These are phyloP conservation scores for Henningerozyma blattae DNA, from an alignment of 805 yeast species.

Conservation along the genomic window DNA sequence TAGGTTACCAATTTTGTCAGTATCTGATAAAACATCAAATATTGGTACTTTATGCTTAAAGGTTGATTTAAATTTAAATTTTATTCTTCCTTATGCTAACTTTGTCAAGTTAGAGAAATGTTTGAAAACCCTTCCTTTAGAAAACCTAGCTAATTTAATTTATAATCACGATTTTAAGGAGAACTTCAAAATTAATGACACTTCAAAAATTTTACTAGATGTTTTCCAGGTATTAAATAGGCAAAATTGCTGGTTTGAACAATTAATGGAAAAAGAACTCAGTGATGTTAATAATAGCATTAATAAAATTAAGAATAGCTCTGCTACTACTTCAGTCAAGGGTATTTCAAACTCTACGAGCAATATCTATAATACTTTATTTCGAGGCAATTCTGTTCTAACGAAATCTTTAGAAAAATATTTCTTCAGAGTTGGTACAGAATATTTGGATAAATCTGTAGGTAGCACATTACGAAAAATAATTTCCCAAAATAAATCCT, in stretches of 20 bases:
- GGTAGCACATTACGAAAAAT: conserved; percentile 55
- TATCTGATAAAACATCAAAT: conserved; percentile 26
- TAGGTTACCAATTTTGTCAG: conserved; percentile 31
- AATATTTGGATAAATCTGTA: conserved; percentile 59
- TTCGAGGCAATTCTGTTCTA: conserved; percentile 76
- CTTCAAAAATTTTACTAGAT: conserved; percentile 52
- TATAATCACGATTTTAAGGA: not conserved
- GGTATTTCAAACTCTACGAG: not conserved
- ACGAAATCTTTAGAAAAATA: conserved; percentile 73
- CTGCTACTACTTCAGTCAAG: not conserved
- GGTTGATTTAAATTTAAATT: conserved; percentile 38
- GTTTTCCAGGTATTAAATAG: conserved; percentile 59
- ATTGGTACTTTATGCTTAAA: conserved; percentile 49
- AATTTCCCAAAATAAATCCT: conserved; percentile 36
- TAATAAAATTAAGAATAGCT: conserved; percentile 2
- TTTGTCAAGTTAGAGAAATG: conserved; percentile 54
- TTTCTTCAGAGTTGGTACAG: conserved; percentile 66
- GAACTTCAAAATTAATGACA: conserved; percentile 32
- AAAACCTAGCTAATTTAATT: conserved; percentile 30
- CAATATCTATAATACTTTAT: conserved; percentile 45
- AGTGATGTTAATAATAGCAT: conserved; percentile 20
- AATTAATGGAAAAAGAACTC: conserved; percentile 58
- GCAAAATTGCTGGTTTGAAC: conserved; percentile 63
- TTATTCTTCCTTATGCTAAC: conserved; percentile 45
- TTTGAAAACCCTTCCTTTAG: conserved; percentile 23